phyloP scores from a whole-genome alignment of 768 basidiomycete genomes.

The Psilocybe subaeruginosa region DNA sequence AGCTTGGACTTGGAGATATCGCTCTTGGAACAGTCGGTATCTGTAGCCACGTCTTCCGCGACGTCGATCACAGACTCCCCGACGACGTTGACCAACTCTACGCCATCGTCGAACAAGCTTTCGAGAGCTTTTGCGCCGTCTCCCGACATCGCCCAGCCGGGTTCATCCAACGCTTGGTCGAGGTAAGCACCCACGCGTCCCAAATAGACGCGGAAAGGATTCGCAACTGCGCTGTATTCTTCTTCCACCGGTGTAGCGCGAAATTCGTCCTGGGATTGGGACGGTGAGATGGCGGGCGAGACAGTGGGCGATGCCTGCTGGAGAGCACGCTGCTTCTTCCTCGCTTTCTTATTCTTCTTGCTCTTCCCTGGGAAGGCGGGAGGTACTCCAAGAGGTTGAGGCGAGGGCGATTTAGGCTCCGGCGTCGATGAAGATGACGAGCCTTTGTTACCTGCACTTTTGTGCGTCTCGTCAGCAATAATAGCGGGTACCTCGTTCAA shows the following conservation, averaged over 20 bases:
- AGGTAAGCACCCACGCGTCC: constrained; percentile 23
- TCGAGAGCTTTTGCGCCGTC: constrained; percentile 21
- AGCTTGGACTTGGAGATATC: neutral
- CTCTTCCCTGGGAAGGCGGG: neutral
- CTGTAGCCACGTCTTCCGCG: constrained; percentile 8
- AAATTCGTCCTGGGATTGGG: neutral
- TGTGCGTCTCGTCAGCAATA: constrained; percentile 15
- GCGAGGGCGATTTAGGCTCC: constrained; percentile 3
- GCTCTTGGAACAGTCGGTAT: neutral
- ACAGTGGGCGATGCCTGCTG: neutral
- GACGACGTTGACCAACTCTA: constrained; percentile 22
- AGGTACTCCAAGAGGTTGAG: neutral
- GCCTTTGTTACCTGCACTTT: constrained; percentile 7
- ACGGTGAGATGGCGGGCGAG: neutral
- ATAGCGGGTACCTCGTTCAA: constrained; percentile 20
- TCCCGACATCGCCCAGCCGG: constrained; percentile 25
- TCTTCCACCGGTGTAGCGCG: constrained; percentile 11
- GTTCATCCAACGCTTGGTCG: constrained; percentile 24
- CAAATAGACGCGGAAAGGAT: constrained; percentile 22
- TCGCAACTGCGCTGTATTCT: constrained; percentile 7
- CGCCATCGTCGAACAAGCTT: constrained; percentile 23
- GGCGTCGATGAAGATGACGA: neutral
- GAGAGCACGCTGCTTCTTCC: neutral
- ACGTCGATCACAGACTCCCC: constrained; percentile 21
- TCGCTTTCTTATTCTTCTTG: constrained; percentile 19